Conservation (phyloP, 331 rosid genomes). For the Erythrophleum ivorense region DNA sequence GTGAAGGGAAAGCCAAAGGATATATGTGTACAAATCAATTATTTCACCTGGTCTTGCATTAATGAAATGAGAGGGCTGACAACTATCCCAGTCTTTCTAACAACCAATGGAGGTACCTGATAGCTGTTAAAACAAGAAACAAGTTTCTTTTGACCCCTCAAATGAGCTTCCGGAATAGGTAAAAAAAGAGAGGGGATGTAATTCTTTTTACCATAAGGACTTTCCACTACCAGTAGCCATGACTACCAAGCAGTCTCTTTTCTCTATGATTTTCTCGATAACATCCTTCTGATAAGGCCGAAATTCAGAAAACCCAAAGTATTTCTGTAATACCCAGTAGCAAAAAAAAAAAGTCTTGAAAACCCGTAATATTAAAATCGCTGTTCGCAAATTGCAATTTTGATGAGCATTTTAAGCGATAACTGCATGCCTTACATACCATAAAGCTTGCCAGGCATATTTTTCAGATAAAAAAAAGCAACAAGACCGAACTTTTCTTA, state of each 20-base stretch:
- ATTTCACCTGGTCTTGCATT: slow-evolving; percentile 91
- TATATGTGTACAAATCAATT: background rate
- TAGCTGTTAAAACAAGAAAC: slow-evolving; percentile 51
- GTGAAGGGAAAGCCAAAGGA: slow-evolving; percentile 2
- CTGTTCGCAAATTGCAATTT: background rate
- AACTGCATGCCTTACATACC: background rate
- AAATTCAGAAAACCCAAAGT: slow-evolving; percentile 71
- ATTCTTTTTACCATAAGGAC: slow-evolving; percentile 71
- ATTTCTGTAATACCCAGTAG: slow-evolving; percentile 49
- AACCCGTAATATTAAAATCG: slow-evolving; percentile 21
- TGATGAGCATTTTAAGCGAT: too few species aligned
- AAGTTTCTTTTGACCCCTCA: slow-evolving; percentile 16
- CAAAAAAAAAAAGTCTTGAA: slow-evolving; percentile 21
- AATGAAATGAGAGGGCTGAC: slow-evolving; percentile 89
- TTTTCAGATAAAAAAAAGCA: background rate
- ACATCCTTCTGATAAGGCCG: slow-evolving; percentile 78
- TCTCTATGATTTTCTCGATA: slow-evolving; percentile 63
- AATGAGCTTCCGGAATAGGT: background rate
- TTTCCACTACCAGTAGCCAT: slow-evolving; percentile 98
- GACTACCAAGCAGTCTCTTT: slow-evolving; percentile 81
- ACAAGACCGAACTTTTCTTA: slow-evolving; percentile 2
- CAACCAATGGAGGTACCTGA: slow-evolving; percentile 90
- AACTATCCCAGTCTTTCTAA: slow-evolving; percentile 82
- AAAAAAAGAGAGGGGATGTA: background rate
- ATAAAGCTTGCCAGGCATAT: slow-evolving; percentile 2